These are phyloP conservation scores for Nosema muscidifuracis DNA, from an alignment of 371 early-diverging fungal species.

Conservation along the genomic window DNA sequence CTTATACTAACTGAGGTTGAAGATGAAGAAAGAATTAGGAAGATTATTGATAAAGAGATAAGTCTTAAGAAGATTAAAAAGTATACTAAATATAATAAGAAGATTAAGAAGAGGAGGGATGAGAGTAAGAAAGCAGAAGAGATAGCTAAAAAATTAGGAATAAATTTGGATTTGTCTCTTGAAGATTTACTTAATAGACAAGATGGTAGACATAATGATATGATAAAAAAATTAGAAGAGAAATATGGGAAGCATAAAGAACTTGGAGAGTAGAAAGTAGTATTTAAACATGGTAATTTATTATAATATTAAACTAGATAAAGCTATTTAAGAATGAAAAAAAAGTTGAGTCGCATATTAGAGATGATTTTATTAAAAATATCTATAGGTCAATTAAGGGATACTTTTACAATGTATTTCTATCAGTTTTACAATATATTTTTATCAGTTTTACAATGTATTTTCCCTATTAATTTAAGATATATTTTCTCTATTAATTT, in stretches of 20 bases:
- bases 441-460: no score
- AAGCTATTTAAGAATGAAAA: no score
- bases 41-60: constrained; percentile 39
- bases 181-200: constrained; percentile 14
- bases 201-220: constrained; percentile 18
- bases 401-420: no score
- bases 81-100: constrained; percentile 31
- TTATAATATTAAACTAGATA: no score
- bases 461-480: no score
- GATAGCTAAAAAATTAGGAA: constrained; percentile 42
- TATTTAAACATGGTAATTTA: no score
- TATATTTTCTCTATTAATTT: no score
- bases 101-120: constrained; percentile 30
- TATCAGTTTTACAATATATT: no score
- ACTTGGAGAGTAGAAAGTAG: not conserved
- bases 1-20: constrained; percentile 47
- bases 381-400: no score
- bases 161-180: constrained; percentile 6
- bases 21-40: constrained; percentile 51
- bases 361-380: no score
- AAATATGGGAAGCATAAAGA: constrained; percentile 15
- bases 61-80: constrained; percentile 21
- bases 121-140: constrained; percentile 45
- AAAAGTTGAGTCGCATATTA: no score
- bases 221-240: constrained; percentile 45